phyloP scores from a whole-genome alignment of 2,329 filamentous ascomycete genomes.

The Cercospora zeae-maydis region DNA sequence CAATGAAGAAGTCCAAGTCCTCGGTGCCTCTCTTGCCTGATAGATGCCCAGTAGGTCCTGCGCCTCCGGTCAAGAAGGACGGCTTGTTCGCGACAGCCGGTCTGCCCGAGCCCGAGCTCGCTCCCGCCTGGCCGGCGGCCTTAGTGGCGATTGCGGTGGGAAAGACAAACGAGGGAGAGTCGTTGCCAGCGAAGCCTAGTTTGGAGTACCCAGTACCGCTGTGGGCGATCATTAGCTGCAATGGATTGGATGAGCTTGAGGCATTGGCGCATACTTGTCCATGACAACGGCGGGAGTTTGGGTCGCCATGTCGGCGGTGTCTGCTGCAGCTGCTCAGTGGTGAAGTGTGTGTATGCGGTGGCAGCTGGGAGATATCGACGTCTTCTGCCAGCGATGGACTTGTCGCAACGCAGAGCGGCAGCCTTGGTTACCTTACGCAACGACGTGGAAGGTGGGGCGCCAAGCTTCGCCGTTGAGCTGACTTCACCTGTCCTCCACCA shows the following conservation, averaged over 20 bases:
- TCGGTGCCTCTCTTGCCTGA: conserved; percentile 93
- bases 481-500: not conserved
- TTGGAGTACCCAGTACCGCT: conserved; percentile 99
- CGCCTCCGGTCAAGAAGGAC: conserved; percentile 87
- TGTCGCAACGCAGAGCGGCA: not conserved
- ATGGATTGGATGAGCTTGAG: not conserved
- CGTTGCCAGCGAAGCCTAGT: conserved; percentile 98
- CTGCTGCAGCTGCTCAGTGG: conserved; percentile 1
- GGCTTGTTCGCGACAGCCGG: conserved; percentile 92
- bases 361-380: not conserved
- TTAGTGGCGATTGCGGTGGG: conserved; percentile 98
- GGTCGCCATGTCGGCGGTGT: conserved; percentile 69
- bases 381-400: not conserved
- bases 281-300: conserved; percentile 99
- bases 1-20: conserved; percentile 98
- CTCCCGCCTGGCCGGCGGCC: conserved; percentile 60
- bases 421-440: conserved; percentile 1
- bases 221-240: conserved; percentile 30
- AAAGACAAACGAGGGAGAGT: conserved; percentile 98
- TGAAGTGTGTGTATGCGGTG: not conserved
- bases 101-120: conserved; percentile 75
- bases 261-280: conserved; percentile 75
- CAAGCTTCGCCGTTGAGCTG: not conserved
- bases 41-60: conserved; percentile 76
- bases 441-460: conserved; percentile 1